Conservation (phyloP, 345 rosid species). For the Hibiscus syriacus region DNA sequence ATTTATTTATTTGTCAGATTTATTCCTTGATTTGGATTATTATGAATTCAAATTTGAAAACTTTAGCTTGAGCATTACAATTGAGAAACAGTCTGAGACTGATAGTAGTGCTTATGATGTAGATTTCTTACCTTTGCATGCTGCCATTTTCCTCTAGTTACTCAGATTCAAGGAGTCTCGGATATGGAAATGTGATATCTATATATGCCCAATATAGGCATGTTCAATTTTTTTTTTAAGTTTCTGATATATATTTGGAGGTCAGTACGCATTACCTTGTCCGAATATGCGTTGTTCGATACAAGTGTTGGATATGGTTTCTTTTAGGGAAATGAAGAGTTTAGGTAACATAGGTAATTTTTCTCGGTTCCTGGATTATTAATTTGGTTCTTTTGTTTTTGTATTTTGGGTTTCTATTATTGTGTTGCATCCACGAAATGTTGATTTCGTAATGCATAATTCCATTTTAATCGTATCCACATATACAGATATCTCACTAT, state of each 20-base stretch:
- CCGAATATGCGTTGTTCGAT: background rate
- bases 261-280: background rate
- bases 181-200: background rate
- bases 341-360: background rate
- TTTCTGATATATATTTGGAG: background rate
- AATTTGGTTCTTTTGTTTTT: background rate
- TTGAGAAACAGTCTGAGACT: background rate
- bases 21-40: background rate
- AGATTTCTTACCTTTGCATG: background rate
- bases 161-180: background rate
- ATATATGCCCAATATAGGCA: background rate
- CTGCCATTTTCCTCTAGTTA: background rate
- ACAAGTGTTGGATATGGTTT: background rate
- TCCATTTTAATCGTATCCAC: background rate
- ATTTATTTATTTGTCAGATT: background rate
- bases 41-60: background rate
- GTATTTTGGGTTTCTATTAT: background rate
- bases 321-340: background rate
- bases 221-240: background rate
- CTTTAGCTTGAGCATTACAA: background rate
- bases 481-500: background rate
- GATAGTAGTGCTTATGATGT: background rate
- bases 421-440: background rate
- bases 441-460: background rate
- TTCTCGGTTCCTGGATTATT: background rate